Base-by-base conservation (phyloP, 2,329 filamentous ascomycete genomes). In the Myriosclerotinia duriaeana region DNA sequence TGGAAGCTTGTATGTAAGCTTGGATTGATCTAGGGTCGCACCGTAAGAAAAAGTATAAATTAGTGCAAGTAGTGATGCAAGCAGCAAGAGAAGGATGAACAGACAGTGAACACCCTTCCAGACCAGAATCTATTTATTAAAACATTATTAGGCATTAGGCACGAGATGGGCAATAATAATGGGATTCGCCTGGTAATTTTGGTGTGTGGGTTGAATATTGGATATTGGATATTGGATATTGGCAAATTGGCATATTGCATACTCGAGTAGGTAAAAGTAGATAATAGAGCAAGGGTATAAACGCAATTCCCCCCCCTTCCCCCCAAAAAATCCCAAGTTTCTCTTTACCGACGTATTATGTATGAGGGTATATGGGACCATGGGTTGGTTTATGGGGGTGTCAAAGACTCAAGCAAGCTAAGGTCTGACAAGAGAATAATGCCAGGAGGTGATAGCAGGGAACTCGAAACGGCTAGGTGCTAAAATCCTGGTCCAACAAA, bases 391-490 rank as follows among this genome's bases (percentile, higher is more conserved):
- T 46, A 64, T 64, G 50, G 50, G 61, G 56, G 40, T 17, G 22
- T 26, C 26, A 26, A 26, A 26, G 30, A 34, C 30, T 34, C 30
- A 50, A 48, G 52, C 52, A 52, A 30, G 20, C 20, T 38, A 64
- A 58, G 62, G 62, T 48, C 53, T 64, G 53, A 58, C 53, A 58
- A 56, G 53, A 50, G 26, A 36, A 26, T 46, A 36, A 5, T 64
- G 12, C 61, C 61, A 38, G 52, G 40, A 64, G 22, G 63, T 65
- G 40, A 40, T 62, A 9, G 46, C 55, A 66, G 56, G 55, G 64
- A 66, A 66, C 44, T 66, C 53, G 54, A 61, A 61, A 65, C 64
- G 64, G 46, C 36, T 65, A 36, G 54, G 42, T 65, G 7, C 55
- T 55, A 52, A 46, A 53, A 66, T 53, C 64, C 64, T 20, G 40